phyloP scores from a whole-genome alignment of 345 rosid species.

The Aegle marmelos region DNA sequence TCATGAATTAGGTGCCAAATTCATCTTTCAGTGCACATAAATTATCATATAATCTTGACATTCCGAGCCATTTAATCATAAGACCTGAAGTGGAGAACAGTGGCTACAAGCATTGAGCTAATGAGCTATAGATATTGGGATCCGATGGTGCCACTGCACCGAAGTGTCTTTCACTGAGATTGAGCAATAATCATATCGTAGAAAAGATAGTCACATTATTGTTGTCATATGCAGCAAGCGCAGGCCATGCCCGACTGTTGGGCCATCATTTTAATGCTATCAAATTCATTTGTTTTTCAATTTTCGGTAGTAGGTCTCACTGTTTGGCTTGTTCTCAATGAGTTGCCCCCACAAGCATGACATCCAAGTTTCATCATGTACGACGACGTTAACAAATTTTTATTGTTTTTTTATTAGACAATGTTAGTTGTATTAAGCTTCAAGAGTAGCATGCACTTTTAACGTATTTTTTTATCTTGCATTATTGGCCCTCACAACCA shows the following conservation, averaged over 20 bases:
- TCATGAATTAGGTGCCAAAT: slow-evolving; percentile 9
- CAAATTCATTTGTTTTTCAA: not conserved
- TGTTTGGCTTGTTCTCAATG: not conserved
- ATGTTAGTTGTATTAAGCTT: not conserved
- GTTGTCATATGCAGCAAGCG: slow-evolving; percentile 16
- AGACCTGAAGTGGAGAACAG: not conserved
- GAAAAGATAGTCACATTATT: slow-evolving; percentile 20
- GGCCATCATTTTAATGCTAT: slow-evolving; percentile 4
- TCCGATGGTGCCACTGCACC: no score
- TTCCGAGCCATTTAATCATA: not conserved
- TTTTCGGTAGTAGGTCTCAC: not conserved
- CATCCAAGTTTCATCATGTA: not conserved
- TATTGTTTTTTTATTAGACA: not conserved
- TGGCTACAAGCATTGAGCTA: not conserved
- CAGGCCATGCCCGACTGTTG: not conserved
- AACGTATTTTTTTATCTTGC: not conserved
- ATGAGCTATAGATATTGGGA: no score
- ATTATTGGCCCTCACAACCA: not conserved
- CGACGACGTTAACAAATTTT: not conserved
- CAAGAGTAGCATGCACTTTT: not conserved
- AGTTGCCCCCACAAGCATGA: not conserved
- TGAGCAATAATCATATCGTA: slow-evolving; percentile 22
- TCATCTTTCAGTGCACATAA: not conserved
- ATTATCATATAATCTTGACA: not conserved
- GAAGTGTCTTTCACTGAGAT: not conserved